These are phyloP conservation scores for Calendula officinalis DNA, from an alignment of 129 eudicot species.

Conservation along the genomic window DNA sequence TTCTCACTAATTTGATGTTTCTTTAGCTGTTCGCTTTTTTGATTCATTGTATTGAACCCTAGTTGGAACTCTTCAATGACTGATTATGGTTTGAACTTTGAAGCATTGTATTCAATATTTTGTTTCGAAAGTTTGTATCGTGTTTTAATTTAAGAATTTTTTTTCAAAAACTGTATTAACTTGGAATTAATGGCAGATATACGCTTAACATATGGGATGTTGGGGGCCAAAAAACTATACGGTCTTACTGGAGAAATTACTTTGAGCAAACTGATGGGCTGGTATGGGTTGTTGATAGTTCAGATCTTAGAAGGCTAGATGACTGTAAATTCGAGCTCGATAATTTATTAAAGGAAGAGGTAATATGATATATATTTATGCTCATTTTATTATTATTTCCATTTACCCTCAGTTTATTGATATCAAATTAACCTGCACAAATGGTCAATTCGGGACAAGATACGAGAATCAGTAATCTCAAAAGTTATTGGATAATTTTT, in stretches of 20 bases:
- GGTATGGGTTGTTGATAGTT: constrained; percentile 98
- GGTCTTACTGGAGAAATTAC: constrained; percentile 98
- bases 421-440: not conserved
- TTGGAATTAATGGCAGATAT: constrained; percentile 51
- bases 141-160: not conserved
- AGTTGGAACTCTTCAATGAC: not conserved
- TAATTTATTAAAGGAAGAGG: constrained; percentile 96
- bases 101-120: not conserved
- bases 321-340: constrained; percentile 86
- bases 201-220: constrained; percentile 97
- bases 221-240: constrained; percentile 90
- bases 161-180: not conserved
- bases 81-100: not conserved
- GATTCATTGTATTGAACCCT: not conserved
- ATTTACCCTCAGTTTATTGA: not conserved
- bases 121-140: constrained; percentile 1
- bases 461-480: not conserved
- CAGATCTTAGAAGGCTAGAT: constrained; percentile 84
- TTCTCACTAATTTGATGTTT: not conserved
- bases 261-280: constrained; percentile 98
- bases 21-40: not conserved
- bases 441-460: constrained; percentile 6
- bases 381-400: not conserved
- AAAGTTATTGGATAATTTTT: not conserved
- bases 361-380: constrained; percentile 9